Conservation (phyloP, 345 rosid genomes). For the Leavenworthia alabamica region DNA sequence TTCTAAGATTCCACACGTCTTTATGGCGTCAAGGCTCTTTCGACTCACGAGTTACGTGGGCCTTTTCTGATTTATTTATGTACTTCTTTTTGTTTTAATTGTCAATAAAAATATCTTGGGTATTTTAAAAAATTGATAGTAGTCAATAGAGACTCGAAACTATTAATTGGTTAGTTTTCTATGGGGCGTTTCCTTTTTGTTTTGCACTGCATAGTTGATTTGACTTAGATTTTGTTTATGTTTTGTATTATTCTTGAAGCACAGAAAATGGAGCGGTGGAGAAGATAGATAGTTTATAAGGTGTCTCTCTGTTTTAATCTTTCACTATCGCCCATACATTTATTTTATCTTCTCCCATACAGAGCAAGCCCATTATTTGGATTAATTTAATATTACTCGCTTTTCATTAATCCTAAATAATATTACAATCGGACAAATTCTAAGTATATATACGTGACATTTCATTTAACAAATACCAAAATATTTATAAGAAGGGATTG, state of each 20-base stretch:
- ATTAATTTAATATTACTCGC: background rate
- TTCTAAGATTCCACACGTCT: slow-evolving; percentile 10
- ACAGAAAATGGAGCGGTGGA: slow-evolving; percentile 11
- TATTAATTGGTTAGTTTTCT: background rate
- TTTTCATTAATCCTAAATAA: background rate
- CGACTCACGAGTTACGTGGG: slow-evolving; percentile 10
- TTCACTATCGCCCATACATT: slow-evolving; percentile 29
- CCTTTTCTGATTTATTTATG: background rate
- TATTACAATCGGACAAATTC: background rate
- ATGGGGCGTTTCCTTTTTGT: too few relatives aligned
- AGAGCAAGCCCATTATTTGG: background rate
- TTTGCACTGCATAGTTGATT: background rate
- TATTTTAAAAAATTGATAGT: background rate
- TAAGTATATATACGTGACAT: background rate
- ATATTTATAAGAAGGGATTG: background rate
- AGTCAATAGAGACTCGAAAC: background rate
- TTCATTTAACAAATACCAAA: background rate
- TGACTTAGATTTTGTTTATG: background rate
- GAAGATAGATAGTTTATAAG: background rate
- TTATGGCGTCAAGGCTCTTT: slow-evolving; percentile 17
- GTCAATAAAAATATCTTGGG: background rate
- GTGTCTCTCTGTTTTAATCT: slow-evolving; percentile 9
- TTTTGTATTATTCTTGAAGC: background rate
- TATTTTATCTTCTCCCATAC: slow-evolving; percentile 1
- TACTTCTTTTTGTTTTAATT: background rate